These are phyloP conservation scores for Asterochloris erici DNA, from an alignment of 139 green algal species.

Conservation along the genomic window DNA sequence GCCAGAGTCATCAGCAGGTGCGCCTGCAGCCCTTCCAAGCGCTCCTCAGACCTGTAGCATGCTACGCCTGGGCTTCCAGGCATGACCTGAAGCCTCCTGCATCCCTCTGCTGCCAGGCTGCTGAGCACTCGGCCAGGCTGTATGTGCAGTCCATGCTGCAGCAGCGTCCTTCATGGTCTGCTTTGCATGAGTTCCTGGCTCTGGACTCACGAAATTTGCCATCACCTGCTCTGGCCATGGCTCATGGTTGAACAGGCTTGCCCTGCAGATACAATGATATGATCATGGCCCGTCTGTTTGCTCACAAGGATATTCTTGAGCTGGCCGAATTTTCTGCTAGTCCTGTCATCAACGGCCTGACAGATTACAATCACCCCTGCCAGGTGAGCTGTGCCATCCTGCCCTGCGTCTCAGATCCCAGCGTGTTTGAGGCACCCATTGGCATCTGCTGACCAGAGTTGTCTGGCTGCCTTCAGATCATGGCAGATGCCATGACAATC, in stretches of 20 bases:
- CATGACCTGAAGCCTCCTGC: neutral
- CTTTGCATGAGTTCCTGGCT: neutral
- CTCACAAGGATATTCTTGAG: slow-evolving; percentile 90
- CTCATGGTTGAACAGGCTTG: no score
- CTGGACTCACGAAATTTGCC: neutral
- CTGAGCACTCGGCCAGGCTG: slow-evolving; percentile 71
- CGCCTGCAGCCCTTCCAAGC: neutral
- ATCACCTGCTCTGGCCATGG: neutral
- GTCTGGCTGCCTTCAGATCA: slow-evolving; percentile 64
- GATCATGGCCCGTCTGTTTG: slow-evolving; percentile 99
- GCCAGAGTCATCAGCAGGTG: slow-evolving; percentile 75
- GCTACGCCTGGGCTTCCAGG: neutral
- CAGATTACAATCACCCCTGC: slow-evolving; percentile 99
- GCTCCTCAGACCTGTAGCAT: neutral
- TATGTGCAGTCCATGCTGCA: neutral
- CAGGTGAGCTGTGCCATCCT: slow-evolving; percentile 42
- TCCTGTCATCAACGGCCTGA: slow-evolving; percentile 97
- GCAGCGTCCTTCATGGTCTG: neutral
- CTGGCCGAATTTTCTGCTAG: slow-evolving; percentile 77
- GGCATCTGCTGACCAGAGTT: neutral
- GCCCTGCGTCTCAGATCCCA: neutral
- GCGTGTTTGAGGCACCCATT: no score
- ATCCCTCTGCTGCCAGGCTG: neutral
- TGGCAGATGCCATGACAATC: slow-evolving; percentile 97
- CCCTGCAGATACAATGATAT: slow-evolving; percentile 91